phyloP scores from a whole-genome alignment of 371 early-diverging fungal species.

The Apophysomyces sp. region DNA sequence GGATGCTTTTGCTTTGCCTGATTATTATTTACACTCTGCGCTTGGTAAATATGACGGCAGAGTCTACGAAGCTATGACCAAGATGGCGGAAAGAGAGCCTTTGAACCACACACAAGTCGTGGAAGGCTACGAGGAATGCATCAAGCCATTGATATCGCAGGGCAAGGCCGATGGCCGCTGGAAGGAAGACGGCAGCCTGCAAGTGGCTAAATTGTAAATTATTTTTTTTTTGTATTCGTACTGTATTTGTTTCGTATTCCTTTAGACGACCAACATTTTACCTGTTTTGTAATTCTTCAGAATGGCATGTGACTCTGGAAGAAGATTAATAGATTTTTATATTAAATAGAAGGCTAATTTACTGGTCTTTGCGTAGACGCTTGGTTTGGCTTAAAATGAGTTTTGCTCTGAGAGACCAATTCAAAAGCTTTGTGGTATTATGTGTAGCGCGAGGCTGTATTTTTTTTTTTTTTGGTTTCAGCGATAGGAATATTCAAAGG shows the following conservation, averaged over 20 bases:
- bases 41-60: conserved; percentile 75
- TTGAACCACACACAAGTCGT: conserved; percentile 60
- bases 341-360: too few species aligned
- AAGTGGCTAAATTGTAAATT: conserved; percentile 13
- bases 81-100: conserved; percentile 73
- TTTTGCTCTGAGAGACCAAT: too few species aligned
- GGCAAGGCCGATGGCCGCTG: conserved; percentile 17
- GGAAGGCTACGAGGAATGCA: conserved; percentile 55
- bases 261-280: too few species aligned
- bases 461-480: too few species aligned
- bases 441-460: too few species aligned
- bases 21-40: conserved; percentile 75
- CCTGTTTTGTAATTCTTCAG: not conserved
- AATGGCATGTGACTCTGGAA: not conserved
- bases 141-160: conserved; percentile 48
- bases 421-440: too few species aligned
- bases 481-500: too few species aligned
- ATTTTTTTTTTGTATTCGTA: not conserved
- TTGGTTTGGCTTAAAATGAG: too few species aligned
- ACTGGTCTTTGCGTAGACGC: too few species aligned
- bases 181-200: conserved; percentile 11
- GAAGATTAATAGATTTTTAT: too few species aligned
- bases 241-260: not conserved
- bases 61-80: conserved; percentile 70
- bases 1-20: conserved; percentile 78